Evolutionary conservation across 2,329 filamentous ascomycete genomes (phyloP), one percentile per base, ranked within the genome.

Genomic region (Macroventuria anomochaeta): DNA sequence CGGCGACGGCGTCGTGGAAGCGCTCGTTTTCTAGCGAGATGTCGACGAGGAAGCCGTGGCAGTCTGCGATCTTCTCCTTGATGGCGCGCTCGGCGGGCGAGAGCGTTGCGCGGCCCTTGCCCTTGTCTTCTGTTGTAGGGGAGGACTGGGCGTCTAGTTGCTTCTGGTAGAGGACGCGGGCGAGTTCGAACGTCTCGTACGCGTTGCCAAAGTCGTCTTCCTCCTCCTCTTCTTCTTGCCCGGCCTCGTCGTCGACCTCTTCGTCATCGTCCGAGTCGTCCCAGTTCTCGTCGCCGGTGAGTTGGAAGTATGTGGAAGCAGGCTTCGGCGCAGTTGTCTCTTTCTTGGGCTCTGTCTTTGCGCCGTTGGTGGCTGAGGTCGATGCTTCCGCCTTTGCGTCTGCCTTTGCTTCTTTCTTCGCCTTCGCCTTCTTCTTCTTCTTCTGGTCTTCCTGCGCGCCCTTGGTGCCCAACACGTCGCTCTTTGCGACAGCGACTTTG

Each of bases 1-100:
- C 95, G 39, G 86, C 83, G 46, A 96, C 90, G n/a, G 95, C 93
- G 62, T 91, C 88, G 34, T 85, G 82, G 71, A 96, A 99, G 79
- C 89, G 88, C 77, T 97, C 95, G 64, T 95, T 96, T 78, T 99
- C 95, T 23, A 99, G 81, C n/a, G 90, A 96, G 58, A 99, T 97
- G 76, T 99, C 95, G 8, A 93, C 90, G 58, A 97, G 89, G 50
- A 96, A 84, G 72, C 97, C 93, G 73, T 97, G 91, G 7, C 91
- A 96, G 71, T 99, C 95, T 56, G 91, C 91, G 28, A 97, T 83
- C 51, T 91, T 87, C 75, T 96, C 91, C 75, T 92, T 93, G 70
- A 71, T 66, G 25, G 58, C 54, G 36, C 61, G 72, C 48, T 50
- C 70, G 55, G 63, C 68, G 53, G 43, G 74, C 57, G 33, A 75